Evolutionary conservation across 2,329 filamentous ascomycete genomes (phyloP), one percentile per base, ranked within the genome.

Genomic region (Didymella pomorum): DNA sequence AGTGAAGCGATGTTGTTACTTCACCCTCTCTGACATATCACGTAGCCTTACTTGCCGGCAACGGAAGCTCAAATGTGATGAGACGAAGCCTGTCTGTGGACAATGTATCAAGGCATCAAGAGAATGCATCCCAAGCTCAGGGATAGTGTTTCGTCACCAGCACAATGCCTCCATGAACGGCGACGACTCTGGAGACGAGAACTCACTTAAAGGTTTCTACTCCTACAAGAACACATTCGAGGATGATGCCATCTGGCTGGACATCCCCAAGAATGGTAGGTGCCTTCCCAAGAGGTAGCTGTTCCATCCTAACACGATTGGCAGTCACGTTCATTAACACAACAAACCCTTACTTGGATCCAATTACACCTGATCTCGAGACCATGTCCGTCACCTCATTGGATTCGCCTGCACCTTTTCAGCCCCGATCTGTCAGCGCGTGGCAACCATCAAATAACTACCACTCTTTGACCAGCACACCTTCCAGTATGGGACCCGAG

Each of bases 81-180:
- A 88, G 73, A 81, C 82, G 70, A 86, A 84, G 63, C 86, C 86
- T 11, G 73, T 82, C 35, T 89, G 86, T 69, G 81, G 83, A 31
- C 85, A 87, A 72, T 89, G 86, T 73, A 78, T 78, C 68, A 86
- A 87, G 72, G 86, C 84, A 5, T 82, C 81, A 46, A 80, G 86
- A 65, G 81, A 86, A 73, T 89, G 86, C 73, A 78, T 84, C 44
- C 84, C 84, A 23, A 86, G 84, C 68, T 85, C 86, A 61, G 86
- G 85, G 50, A 83, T 89, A 65, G 84, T 88, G 43, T 89, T 89
- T 68, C 84, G 87, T 54, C 87, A 89, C 73, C 86, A 89, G 69
- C 87, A 89, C 75, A 89, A 89, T 81, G 86, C 86, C 28, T 88
- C 86, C 20, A 87, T 89, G 86, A 89, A 88, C 58, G 82, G 83